Base-by-base conservation (phyloP, 495 filamentous ascomycete species). In the Aspergillus coremiiformis region DNA sequence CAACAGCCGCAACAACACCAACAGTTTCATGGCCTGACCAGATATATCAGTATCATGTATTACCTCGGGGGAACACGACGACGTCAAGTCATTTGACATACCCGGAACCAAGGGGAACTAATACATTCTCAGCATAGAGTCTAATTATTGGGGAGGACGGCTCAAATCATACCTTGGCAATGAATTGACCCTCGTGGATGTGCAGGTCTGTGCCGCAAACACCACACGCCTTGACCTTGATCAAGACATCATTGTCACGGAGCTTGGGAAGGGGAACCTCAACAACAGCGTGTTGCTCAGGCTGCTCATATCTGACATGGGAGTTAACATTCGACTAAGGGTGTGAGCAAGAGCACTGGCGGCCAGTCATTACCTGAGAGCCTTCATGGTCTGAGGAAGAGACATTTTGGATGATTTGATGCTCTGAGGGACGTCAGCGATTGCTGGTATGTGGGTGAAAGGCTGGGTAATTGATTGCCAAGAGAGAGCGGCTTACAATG, bases 141-240 rank as follows among this genome's bases (percentile, higher is more conserved):
- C 21, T 30, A 39, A 27, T 12, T 12, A n/a, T 22, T 26, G 19
- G 20, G 11, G n/a, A 21, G 4, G 11, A 19, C 15, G 9, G 4
- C 10, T 22, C 23, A 39, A 17, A 27, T 54, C 65, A 48, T 68
- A 80, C 77, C 72, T 80, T 76, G 52, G 78, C 78, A 63, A 80
- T 75, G 56, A 81, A 81, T 62, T 81, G 76, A 55, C 78, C 78
- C 50, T 85, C 81, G 58, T 86, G 82, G 60, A 85, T 86, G 61
- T 85, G 83, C 57, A 74, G 51, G 57, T 81, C 83, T 46, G 83
- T 85, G 52, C 83, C 83, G 49, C 83, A 86, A 51, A 86, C 80
- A 73, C 83, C 83, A 51, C 80, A 85, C 17, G 83, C 83, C 68
- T 85, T 84, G 51, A 75, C 70, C 55, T 73, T 72, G 63, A 75